Evolutionary conservation across 78 protist species (phyloP).

Genomic region (Tieghemostelium lacteum): DNA sequence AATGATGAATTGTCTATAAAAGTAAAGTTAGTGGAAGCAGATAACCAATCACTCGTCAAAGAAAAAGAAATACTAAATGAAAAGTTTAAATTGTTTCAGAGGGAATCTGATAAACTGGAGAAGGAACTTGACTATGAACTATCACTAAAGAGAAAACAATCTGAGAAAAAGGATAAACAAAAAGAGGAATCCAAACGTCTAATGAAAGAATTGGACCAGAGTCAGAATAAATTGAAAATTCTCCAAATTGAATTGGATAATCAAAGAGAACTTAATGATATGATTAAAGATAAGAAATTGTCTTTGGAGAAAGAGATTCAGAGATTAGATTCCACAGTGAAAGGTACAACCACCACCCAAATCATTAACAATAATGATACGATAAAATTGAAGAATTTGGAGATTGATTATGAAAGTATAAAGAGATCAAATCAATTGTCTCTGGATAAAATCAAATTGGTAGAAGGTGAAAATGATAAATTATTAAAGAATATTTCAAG

Average conservation of each 20-base stretch:
- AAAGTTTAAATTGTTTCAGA: conserved; percentile 35
- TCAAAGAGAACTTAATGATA: conserved; percentile 24
- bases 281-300: conserved; percentile 10
- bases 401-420: conserved; percentile 31
- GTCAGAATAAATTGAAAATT: conserved; percentile 13
- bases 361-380: too few relatives aligned
- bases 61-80: conserved; percentile 34
- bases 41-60: conserved; percentile 12
- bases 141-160: conserved; percentile 27
- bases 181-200: conserved; percentile 27
- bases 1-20: conserved; percentile 10
- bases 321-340: not conserved
- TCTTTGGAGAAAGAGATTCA: not conserved
- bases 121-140: conserved; percentile 69
- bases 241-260: conserved; percentile 30
- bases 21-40: conserved; percentile 36
- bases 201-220: conserved; percentile 19
- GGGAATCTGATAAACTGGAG: conserved; percentile 46
- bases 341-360: not conserved
- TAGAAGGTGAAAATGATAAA: conserved; percentile 17
- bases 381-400: conserved; percentile 7
- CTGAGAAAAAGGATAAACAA: conserved; percentile 17
- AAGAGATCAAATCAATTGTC: conserved; percentile 17
- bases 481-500: not conserved
- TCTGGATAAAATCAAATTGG: conserved; percentile 4